Evolutionary conservation across 768 basidiomycete genomes (phyloP).

Genomic region (Neoboletus subvelutipes): DNA sequence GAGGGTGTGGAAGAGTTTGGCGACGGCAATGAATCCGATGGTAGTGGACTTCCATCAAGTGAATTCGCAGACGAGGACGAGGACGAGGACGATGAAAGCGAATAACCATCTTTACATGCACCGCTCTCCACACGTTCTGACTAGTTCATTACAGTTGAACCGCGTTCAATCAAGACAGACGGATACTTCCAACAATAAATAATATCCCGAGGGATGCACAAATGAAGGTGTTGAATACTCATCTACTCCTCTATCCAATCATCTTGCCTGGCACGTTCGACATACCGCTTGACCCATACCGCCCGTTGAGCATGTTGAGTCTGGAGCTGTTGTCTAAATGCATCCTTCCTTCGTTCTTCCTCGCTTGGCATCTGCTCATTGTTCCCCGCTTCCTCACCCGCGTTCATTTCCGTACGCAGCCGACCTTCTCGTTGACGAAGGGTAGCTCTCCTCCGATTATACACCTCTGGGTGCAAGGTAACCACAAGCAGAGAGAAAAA

Average conservation of each 20-base stretch:
- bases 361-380: constrained; percentile 33
- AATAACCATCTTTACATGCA: constrained; percentile 24
- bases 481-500: constrained; percentile 57
- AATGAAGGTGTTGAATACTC: constrained; percentile 5
- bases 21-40: constrained; percentile 42
- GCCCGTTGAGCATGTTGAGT: constrained; percentile 53
- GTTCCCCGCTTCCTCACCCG: constrained; percentile 28
- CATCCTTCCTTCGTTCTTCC: constrained; percentile 29
- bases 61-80: constrained; percentile 65
- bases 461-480: constrained; percentile 72
- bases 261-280: constrained; percentile 58
- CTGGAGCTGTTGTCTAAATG: constrained; percentile 42
- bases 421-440: constrained; percentile 64
- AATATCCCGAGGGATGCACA: neutral
- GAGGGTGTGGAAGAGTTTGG: constrained; percentile 42
- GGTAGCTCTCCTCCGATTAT: constrained; percentile 61
- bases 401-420: constrained; percentile 63
- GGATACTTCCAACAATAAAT: constrained; percentile 1
- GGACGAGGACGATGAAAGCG: constrained; percentile 53
- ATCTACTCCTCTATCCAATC: constrained; percentile 68
- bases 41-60: constrained; percentile 41
- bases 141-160: neutral
- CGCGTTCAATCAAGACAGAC: constrained; percentile 1
- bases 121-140: neutral
- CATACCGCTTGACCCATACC: constrained; percentile 62